A percentile compares a stretch with the other conserved stretches of the same genome.
Conservation (phyloP, 495 filamentous ascomycete species). For the Friedmanniomyces endolithicus region DNA sequence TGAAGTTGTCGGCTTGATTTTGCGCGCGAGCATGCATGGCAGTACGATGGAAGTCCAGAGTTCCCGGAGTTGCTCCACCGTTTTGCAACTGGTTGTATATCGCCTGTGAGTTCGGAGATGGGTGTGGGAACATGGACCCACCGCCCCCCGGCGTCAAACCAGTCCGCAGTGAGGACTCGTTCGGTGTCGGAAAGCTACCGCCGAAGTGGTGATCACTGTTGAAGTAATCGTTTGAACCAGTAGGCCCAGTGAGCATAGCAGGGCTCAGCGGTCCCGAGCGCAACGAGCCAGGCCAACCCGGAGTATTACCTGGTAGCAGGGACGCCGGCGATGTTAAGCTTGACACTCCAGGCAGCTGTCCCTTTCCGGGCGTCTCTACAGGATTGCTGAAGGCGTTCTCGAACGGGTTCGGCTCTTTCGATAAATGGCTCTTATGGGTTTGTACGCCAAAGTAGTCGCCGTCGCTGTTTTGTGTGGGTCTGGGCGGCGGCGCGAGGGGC, state of each 20-base stretch:
- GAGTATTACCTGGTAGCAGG: slow-evolving; percentile 51
- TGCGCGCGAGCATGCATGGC: slow-evolving; percentile 63
- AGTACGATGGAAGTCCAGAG: slow-evolving; percentile 88
- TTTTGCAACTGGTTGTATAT: slow-evolving; percentile 66
- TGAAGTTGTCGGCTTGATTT: slow-evolving; percentile 35
- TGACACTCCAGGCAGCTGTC: slow-evolving; percentile 80
- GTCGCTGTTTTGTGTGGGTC: slow-evolving; percentile 43
- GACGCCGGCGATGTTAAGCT: slow-evolving; percentile 83
- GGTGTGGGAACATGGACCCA: slow-evolving; percentile 93
- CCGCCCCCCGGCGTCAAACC: slow-evolving; percentile 90
- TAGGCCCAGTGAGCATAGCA: slow-evolving; percentile 89
- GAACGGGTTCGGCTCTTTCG: slow-evolving; percentile 88
- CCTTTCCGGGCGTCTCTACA: slow-evolving; percentile 76
- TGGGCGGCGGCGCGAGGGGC: slow-evolving; percentile 67
- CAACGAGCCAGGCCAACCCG: slow-evolving; percentile 72
- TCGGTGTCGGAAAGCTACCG: slow-evolving; percentile 83
- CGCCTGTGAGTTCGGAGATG: slow-evolving; percentile 74
- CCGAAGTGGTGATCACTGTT: slow-evolving; percentile 57
- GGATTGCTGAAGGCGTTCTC: slow-evolving; percentile 73
- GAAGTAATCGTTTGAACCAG: slow-evolving; percentile 59
- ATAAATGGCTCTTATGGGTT: slow-evolving; percentile 44
- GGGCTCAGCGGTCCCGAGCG: slow-evolving; percentile 89
- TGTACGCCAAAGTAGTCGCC: slow-evolving; percentile 63
- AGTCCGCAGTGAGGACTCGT: slow-evolving; percentile 87
- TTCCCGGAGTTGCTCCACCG: slow-evolving; percentile 75